Base-by-base conservation (phyloP, 2,329 filamentous ascomycete species). In the Periconia digitata region DNA sequence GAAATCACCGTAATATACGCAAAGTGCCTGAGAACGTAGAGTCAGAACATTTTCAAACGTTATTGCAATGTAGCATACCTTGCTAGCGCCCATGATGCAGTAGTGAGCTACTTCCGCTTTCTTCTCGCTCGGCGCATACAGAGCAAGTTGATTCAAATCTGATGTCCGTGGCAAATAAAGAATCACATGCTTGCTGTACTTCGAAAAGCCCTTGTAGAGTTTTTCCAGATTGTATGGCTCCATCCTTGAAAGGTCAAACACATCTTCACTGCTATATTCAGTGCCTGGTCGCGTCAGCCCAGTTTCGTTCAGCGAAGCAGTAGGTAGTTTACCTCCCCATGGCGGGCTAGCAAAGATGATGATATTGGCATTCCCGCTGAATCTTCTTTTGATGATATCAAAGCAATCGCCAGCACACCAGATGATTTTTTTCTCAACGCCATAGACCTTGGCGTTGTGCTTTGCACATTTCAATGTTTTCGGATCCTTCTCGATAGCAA, bases 341-440 rank as follows among this genome's bases (percentile, higher is more conserved):
- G 86, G 86, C 24, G 86, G 86, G 61, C 85, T 88, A 12, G 80
- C 85, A 70, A 88, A 89, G n/a, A 89, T 73, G 29, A 87, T 78
- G 23, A 79, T 78, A 49, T 80, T 79, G 43, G 71, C 70, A 13
- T 74, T 71, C n/a, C 74, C 73, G 54, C 74, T 75, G 36, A 83
- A 73, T 44, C 78, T 72, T 29, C 72, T 75, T 56, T 78, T 71
- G 20, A 95, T 72, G 40, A 85, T 84, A 29, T 89, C 80, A 64
- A 99, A 95, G 67, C 88, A 94, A 72, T 97, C 92, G 3, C 87
- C 92, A 46, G 88, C 78, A 32, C 96, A 81, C 87, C 91, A 99
- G 46, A 85, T 88, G 61, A 99, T 92, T 63, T 83, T 84, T 41
- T 86, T 81, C 2, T 77, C 75, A 0, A 96, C 88, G 3, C 87